A percentile compares a stretch with the other conserved stretches of the same genome.
phyloP scores from a whole-genome alignment of 106 monocot genomes.

The Allium sativum region DNA sequence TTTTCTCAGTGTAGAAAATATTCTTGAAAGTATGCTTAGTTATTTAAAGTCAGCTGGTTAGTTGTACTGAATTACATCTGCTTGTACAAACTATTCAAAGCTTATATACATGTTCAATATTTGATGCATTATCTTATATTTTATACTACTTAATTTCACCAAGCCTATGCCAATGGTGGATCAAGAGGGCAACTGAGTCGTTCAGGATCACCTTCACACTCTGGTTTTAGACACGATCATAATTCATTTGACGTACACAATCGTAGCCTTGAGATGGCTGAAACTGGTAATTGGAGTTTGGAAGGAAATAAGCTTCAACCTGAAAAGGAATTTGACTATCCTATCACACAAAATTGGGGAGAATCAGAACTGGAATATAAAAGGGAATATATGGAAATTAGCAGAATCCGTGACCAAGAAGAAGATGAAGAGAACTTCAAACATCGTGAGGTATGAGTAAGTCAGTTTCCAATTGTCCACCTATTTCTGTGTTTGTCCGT shows the following conservation, averaged over 20 bases:
- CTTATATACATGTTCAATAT: constrained; percentile 8
- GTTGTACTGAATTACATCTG: too few species aligned
- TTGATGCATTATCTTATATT: constrained; percentile 28
- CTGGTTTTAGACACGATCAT: constrained; percentile 32
- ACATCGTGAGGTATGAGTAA: constrained; percentile 74
- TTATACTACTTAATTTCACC: constrained; percentile 53
- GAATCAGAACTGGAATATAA: constrained; percentile 79
- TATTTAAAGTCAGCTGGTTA: too few species aligned
- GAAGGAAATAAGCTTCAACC: constrained; percentile 31
- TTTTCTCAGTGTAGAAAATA: constrained; percentile 16
- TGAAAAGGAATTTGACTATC: constrained; percentile 32
- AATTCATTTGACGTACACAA: constrained; percentile 39
- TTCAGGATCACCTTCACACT: constrained; percentile 53
- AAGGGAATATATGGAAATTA: constrained; percentile 44
- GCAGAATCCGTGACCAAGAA: constrained; percentile 56
- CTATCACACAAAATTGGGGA: constrained; percentile 44
- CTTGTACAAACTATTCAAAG: constrained; percentile 30
- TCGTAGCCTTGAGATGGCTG: constrained; percentile 22
- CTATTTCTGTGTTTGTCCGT: too few species aligned
- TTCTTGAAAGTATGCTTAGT: constrained; percentile 29
- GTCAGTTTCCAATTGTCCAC: too few species aligned
- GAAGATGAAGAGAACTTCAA: constrained; percentile 78
- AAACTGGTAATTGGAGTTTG: constrained; percentile 31
- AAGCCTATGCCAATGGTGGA: constrained; percentile 85
- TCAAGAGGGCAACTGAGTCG: constrained; percentile 40